Evolutionary conservation across 2,329 filamentous ascomycete genomes (phyloP).

Genomic region (Colletotrichum sidae): DNA sequence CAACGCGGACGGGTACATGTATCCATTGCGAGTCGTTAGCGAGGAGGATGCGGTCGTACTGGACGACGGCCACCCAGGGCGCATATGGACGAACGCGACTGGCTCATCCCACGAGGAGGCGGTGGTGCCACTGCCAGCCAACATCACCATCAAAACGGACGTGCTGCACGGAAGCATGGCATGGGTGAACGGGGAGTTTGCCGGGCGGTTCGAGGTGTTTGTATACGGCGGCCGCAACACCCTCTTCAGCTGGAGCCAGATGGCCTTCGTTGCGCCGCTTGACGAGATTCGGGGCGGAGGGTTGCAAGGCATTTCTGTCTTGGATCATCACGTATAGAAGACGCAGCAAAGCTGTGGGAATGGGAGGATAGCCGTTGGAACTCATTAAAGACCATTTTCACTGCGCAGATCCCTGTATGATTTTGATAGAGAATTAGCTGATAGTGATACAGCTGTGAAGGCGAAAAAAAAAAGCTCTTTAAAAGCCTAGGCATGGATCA

Average conservation of each 20-base stretch:
- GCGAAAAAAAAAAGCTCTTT: too few relatives aligned
- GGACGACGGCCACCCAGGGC: conserved; percentile 59
- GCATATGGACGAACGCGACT: conserved; percentile 63
- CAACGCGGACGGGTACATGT: conserved; percentile 49
- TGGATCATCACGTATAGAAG: too few relatives aligned
- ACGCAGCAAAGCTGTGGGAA: too few relatives aligned
- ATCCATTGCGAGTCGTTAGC: conserved; percentile 60
- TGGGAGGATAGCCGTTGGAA: too few relatives aligned
- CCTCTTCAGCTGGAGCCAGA: conserved; percentile 65
- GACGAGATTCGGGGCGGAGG: conserved; percentile 38
- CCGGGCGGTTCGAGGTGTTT: conserved; percentile 65
- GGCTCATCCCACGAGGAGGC: conserved; percentile 57
- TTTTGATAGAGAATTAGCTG: too few relatives aligned
- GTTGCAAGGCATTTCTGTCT: not conserved
- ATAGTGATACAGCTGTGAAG: too few relatives aligned
- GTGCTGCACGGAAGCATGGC: conserved; percentile 58
- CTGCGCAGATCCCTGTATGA: too few relatives aligned
- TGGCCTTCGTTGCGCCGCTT: conserved; percentile 66
- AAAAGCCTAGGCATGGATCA: too few relatives aligned
- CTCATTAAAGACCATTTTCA: too few relatives aligned
- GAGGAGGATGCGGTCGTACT: conserved; percentile 58
- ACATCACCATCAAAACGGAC: conserved; percentile 57
- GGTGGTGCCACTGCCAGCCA: conserved; percentile 44
- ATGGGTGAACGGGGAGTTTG: conserved; percentile 59
- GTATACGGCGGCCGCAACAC: conserved; percentile 64